These are phyloP conservation scores for Plantago lanceolata DNA, from an alignment of 305 asterid genomes.

Conservation along the genomic window DNA sequence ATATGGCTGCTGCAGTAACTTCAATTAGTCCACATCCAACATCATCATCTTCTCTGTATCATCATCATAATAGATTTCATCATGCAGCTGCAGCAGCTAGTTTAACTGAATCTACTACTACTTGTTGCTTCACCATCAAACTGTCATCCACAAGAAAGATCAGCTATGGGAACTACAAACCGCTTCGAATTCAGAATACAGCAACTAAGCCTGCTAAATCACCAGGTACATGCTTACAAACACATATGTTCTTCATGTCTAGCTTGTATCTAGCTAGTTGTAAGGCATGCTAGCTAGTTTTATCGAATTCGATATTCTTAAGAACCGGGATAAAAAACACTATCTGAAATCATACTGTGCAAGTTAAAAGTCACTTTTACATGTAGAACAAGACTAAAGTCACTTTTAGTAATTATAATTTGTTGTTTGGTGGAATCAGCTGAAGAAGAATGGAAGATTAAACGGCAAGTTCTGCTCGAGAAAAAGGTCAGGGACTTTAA, in stretches of 20 bases:
- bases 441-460: constrained; percentile 83
- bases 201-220: constrained; percentile 74
- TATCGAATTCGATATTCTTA: no score
- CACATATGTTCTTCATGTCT: background rate
- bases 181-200: constrained; percentile 45
- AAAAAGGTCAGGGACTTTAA: constrained; percentile 36
- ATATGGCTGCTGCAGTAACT: constrained; percentile 54
- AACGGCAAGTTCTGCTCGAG: constrained; percentile 57
- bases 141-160: constrained; percentile 29
- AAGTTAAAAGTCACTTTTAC: no score
- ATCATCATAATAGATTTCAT: constrained; percentile 25
- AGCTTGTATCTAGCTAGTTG: background rate
- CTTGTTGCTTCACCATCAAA: constrained; percentile 22
- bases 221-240: constrained; percentile 50
- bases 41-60: constrained; percentile 33
- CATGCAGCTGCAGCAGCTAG: constrained; percentile 25
- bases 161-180: constrained; percentile 23
- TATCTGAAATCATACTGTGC: no score
- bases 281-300: background rate
- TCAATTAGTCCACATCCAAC: constrained; percentile 40
- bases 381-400: background rate
- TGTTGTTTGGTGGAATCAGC: constrained; percentile 49
- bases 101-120: constrained; percentile 18
- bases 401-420: constrained; percentile 11
- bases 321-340: no score